These are phyloP conservation scores for Claviceps capensis DNA, from an alignment of 2,329 filamentous ascomycete genomes.

Conservation along the genomic window DNA sequence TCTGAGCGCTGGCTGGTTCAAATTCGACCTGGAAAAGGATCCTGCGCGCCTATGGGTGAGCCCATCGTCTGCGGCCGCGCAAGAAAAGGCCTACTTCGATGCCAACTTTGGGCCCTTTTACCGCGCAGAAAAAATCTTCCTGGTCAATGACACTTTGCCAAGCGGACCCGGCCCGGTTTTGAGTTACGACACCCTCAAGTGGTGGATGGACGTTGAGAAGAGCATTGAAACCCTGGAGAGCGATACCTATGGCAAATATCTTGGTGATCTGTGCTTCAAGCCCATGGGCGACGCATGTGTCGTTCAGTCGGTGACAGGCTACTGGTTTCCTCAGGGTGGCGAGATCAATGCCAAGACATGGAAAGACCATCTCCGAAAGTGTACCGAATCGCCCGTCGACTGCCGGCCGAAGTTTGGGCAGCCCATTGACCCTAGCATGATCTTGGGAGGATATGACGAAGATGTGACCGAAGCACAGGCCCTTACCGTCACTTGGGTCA, in stretches of 20 bases:
- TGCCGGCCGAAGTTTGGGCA: constrained; percentile 85
- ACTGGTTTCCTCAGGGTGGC: constrained; percentile 53
- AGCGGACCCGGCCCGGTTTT: constrained; percentile 61
- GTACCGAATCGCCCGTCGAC: constrained; percentile 64
- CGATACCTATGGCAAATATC: constrained; percentile 47
- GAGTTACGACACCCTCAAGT: constrained; percentile 73
- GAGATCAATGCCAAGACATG: constrained; percentile 37
- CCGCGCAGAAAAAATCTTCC: constrained; percentile 80
- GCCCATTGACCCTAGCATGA: constrained; percentile 70
- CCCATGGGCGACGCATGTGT: constrained; percentile 82
- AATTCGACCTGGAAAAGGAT: constrained; percentile 79
- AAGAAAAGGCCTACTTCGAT: constrained; percentile 92
- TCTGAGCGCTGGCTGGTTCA: constrained; percentile 76
- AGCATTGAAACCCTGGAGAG: constrained; percentile 63
- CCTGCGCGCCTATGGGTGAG: constrained; percentile 95
- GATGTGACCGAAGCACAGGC: constrained; percentile 62
- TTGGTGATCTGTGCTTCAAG: constrained; percentile 88
- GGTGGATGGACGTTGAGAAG: constrained; percentile 89
- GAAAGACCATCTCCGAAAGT: constrained; percentile 57
- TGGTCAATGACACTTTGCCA: constrained; percentile 70
- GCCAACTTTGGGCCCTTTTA: constrained; percentile 90
- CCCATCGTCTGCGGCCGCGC: constrained; percentile 75
- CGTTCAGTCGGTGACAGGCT: constrained; percentile 82
- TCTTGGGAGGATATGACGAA: constrained; percentile 67
- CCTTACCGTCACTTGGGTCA: constrained; percentile 86